Evolutionary conservation across 306 rosid species (phyloP), one percentile per base, ranked within the genome.

Genomic region (Quillaja saponaria): DNA sequence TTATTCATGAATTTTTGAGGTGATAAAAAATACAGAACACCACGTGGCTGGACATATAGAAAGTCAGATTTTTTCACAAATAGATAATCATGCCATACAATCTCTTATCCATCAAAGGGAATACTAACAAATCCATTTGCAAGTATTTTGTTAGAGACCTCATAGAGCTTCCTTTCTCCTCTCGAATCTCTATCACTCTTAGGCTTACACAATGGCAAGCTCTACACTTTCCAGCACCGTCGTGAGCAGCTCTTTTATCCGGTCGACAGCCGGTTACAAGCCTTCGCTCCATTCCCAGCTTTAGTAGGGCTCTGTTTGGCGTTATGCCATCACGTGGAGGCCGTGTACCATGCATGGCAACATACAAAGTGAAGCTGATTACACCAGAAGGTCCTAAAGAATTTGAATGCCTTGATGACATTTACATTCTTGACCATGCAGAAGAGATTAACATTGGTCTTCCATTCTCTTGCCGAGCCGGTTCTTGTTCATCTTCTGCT

Each of bases 401-500:
- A 48, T 76, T 82, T n/a, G 64, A 61, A 3, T 79, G 84, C 73
- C 81, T 76, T 0, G 82, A 72, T 18, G 84, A 79, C 11, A 78
- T 39, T 1, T 82, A 82, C 82, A 46, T 82, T 14, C 73, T 82
- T 2, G 87, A 82, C 65, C 66, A 33, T 0, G 87, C 87, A 0
- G 87, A 82, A 49, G 82, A 82, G 13, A 7, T 15, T 1, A 82
- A 82, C 4, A 1, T 79, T 6, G 87, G 79, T 18, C 77, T 82
- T 8, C 88, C 85, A 0, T 82, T 76, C 71, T 82, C 88, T 0
- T 82, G 82, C 71, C 55, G 87, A 13, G 87, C 87, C 3, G 87
- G 87, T 4, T 79, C 87, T 19, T 82, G 87, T 75, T 82, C 87
- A 18, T 69, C 84, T 2, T 82, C 84, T 8, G 80, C 84, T 7